These are phyloP conservation scores for Xanthoparmelia taractica DNA, from an alignment of 495 filamentous ascomycete genomes.

Conservation along the genomic window DNA sequence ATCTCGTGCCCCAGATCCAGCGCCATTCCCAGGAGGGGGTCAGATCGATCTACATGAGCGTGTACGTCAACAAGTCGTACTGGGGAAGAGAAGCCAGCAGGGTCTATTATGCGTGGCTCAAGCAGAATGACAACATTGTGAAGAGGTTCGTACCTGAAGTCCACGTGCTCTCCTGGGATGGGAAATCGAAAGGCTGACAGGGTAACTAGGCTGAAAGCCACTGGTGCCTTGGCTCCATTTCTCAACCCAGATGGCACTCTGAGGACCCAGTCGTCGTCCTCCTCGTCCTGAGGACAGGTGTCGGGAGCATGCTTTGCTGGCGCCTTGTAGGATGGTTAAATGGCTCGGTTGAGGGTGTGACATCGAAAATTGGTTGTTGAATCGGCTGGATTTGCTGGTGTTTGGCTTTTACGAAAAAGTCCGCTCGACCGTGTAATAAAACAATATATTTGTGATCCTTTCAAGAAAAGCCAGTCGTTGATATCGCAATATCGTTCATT, in stretches of 20 bases:
- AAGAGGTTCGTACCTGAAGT: background rate
- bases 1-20: constrained; percentile 8
- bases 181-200: background rate
- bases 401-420: too few relatives aligned
- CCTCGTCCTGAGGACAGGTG: background rate
- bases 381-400: too few relatives aligned
- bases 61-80: background rate
- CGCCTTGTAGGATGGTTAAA: background rate
- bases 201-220: background rate
- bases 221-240: constrained; percentile 6
- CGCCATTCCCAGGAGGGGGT: constrained; percentile 9
- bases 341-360: background rate
- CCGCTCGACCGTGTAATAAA: too few relatives aligned
- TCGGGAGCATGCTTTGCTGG: background rate
- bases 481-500: too few relatives aligned
- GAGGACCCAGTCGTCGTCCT: background rate
- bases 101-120: constrained; percentile 10
- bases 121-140: constrained; percentile 8
- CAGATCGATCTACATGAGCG: constrained; percentile 13
- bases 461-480: too few relatives aligned
- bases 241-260: constrained; percentile 10
- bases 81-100: constrained; percentile 8
- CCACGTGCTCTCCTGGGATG: background rate
- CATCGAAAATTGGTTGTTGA: too few relatives aligned
- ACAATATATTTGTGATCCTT: too few relatives aligned